Percentiles rank a stretch among this genome's conserved stretches.
These are phyloP conservation scores for Artemisia annua DNA, from an alignment of 129 eudicot species.

Conservation along the genomic window DNA sequence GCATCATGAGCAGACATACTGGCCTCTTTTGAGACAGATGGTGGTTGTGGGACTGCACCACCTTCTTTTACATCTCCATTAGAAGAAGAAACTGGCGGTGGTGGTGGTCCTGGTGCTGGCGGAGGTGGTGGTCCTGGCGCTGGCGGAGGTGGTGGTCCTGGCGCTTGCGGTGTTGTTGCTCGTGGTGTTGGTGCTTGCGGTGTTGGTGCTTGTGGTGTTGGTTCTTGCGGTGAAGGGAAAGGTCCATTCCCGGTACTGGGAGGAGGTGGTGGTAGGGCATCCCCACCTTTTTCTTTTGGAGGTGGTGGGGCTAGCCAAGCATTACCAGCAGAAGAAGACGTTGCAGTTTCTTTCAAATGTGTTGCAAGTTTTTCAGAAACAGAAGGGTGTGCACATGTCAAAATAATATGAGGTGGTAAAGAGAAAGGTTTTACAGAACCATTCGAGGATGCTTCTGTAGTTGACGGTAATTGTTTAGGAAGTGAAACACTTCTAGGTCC, in stretches of 20 bases:
- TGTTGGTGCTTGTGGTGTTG: conserved; percentile 15
- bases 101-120: conserved; percentile 33
- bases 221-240: conserved; percentile 33
- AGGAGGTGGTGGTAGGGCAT: conserved; percentile 27
- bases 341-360: conserved; percentile 14
- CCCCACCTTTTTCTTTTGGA: not conserved
- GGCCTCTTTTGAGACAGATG: conserved; percentile 20
- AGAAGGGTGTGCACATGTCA: conserved; percentile 38
- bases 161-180: conserved; percentile 33
- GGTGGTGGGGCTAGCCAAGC: conserved; percentile 28
- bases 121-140: conserved; percentile 29
- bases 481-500: conserved; percentile 30
- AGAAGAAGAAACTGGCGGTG: conserved; percentile 24
- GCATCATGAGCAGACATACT: conserved; percentile 23
- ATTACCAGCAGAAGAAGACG: not conserved
- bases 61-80: conserved; percentile 33
- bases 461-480: conserved; percentile 14
- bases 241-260: conserved; percentile 28
- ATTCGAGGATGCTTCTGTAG: conserved; percentile 22
- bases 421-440: conserved; percentile 17
- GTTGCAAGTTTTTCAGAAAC: conserved; percentile 17
- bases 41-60: conserved; percentile 23
- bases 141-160: conserved; percentile 47
- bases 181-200: not conserved
- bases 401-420: conserved; percentile 32